These are phyloP conservation scores for Trichosanthes truncata DNA, from an alignment of 306 rosid species.

Conservation along the genomic window DNA sequence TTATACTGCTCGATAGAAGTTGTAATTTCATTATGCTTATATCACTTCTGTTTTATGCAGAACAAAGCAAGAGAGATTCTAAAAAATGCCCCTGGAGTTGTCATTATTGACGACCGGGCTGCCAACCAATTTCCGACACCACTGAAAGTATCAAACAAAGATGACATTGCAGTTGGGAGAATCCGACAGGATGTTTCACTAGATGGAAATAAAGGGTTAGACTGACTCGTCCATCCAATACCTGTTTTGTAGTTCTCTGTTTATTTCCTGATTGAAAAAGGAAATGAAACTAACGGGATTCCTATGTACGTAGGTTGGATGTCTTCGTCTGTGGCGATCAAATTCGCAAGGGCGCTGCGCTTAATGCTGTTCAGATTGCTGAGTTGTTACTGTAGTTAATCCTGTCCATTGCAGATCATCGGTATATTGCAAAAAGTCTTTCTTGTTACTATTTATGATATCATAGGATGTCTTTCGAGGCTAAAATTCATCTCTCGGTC, in stretches of 20 bases:
- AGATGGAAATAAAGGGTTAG: constrained; percentile 74
- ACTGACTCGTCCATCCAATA: not conserved
- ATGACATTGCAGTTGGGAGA: constrained; percentile 87
- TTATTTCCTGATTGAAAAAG: not conserved
- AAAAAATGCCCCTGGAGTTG: constrained; percentile 76
- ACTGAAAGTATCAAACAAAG: constrained; percentile 84
- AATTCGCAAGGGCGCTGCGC: constrained; percentile 98
- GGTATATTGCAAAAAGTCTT: not conserved
- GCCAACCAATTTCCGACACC: constrained; percentile 90
- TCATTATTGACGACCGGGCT: constrained; percentile 73
- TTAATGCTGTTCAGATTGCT: constrained; percentile 93
- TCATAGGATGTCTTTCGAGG: not conserved
- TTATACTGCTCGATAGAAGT: not conserved
- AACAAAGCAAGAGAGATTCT: constrained; percentile 71
- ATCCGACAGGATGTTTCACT: constrained; percentile 85
- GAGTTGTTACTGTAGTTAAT: constrained; percentile 68
- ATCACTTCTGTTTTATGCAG: constrained; percentile 22
- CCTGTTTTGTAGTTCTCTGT: not conserved
- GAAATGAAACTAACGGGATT: not conserved
- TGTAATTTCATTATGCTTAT: not conserved
- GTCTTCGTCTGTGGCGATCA: constrained; percentile 96
- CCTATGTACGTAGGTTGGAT: constrained; percentile 52
- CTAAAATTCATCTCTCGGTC: not conserved
- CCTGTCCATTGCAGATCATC: not conserved
- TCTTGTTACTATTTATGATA: not conserved